phyloP scores from a whole-genome alignment of 306 rosid genomes.

The Prinsepia uniflora region DNA sequence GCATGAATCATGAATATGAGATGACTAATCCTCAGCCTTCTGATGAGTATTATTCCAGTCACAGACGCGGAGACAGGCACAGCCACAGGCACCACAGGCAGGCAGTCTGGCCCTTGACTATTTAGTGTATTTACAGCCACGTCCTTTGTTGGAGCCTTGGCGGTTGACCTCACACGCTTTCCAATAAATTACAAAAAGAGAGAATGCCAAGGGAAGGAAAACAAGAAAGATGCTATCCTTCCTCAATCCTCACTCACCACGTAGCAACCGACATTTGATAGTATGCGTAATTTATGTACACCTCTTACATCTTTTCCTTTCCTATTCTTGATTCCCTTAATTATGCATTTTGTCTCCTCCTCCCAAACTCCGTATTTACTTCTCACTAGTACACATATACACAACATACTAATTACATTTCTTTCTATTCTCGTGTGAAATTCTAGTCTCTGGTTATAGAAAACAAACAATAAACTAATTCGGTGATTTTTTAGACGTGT shows the following conservation, averaged over 20 bases:
- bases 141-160: slow-evolving; percentile 8
- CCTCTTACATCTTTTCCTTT: slow-evolving; percentile 7
- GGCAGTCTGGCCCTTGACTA: neutral
- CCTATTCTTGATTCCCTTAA: slow-evolving; percentile 2
- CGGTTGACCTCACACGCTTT: slow-evolving; percentile 14
- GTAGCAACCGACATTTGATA: neutral
- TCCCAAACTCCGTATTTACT: neutral
- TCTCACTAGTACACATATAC: no score
- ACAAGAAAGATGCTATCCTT: neutral
- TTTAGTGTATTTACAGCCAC: neutral
- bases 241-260: neutral
- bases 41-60: neutral
- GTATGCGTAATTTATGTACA: neutral
- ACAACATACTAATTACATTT: no score
- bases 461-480: no score
- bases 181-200: neutral
- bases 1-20: neutral
- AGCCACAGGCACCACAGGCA: neutral
- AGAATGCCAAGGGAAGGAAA: neutral
- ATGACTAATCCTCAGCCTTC: slow-evolving; percentile 19
- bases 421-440: no score
- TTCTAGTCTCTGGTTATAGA: no score
- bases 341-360: slow-evolving; percentile 9
- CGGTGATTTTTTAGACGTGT: no score
- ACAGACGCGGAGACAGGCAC: neutral